phyloP scores from a whole-genome alignment of 2,329 filamentous ascomycete species.

The Amesomyces nigricolor region DNA sequence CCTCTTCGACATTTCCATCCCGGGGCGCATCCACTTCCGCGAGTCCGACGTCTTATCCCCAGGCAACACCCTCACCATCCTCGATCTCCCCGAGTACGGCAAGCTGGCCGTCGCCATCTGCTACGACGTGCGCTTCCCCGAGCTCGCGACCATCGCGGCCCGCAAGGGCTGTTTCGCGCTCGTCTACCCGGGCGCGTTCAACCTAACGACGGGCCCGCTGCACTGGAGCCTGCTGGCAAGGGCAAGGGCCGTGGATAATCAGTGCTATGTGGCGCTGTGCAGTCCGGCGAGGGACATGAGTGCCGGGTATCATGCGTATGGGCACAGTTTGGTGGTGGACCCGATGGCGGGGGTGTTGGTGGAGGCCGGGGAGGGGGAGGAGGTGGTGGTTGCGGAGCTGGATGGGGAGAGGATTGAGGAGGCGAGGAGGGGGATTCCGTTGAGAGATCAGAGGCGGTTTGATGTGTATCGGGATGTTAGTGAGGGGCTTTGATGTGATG shows the following conservation, averaged over 20 bases:
- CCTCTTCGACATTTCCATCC: conserved; percentile 96
- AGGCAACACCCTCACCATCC: conserved; percentile 76
- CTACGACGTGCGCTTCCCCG: conserved; percentile 96
- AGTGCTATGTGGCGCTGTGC: conserved; percentile 89
- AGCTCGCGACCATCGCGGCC: conserved; percentile 83
- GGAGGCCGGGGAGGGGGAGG: conserved; percentile 73
- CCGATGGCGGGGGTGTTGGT: conserved; percentile 78
- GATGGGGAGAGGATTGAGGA: conserved; percentile 63
- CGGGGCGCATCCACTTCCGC: conserved; percentile 84
- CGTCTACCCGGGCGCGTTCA: conserved; percentile 95
- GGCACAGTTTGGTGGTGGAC: conserved; percentile 83
- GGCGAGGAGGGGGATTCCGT: conserved; percentile 75
- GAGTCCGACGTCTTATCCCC: conserved; percentile 86
- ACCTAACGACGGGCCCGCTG: conserved; percentile 82
- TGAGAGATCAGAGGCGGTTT: conserved; percentile 79
- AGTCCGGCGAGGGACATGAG: conserved; percentile 76
- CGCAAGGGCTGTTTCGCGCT: conserved; percentile 81
- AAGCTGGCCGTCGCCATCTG: conserved; percentile 86
- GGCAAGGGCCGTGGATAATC: conserved; percentile 85
- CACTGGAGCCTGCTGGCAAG: conserved; percentile 85
- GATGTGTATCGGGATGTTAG: conserved; percentile 94
- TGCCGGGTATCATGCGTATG: conserved; percentile 82
- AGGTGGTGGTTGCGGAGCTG: conserved; percentile 68
- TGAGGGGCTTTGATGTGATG: conserved; percentile 37
- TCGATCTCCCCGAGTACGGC: conserved; percentile 85